Conservation (phyloP, 176 grass and related monocot genomes). For the Thalia dealbata region DNA sequence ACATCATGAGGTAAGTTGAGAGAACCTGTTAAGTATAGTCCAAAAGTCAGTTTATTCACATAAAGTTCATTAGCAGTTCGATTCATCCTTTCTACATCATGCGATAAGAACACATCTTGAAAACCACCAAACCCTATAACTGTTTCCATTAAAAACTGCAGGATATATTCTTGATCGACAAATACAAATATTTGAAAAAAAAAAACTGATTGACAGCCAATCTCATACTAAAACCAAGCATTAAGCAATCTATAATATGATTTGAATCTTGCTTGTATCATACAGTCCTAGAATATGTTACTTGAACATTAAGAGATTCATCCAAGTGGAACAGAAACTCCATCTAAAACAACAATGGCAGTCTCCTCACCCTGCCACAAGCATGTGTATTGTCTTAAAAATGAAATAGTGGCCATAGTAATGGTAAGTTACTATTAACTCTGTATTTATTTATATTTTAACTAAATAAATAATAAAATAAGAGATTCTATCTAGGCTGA, state of each 20-base stretch:
- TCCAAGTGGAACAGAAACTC: not conserved
- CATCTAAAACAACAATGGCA: not conserved
- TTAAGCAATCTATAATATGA: not conserved
- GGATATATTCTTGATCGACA: not conserved
- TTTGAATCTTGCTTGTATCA: not conserved
- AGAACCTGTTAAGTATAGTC: slow-evolving; percentile 31
- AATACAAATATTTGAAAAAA: not conserved
- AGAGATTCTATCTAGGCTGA: too few species aligned
- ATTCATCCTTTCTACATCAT: not conserved
- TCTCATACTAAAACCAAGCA: not conserved
- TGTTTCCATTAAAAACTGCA: not conserved
- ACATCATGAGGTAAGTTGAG: slow-evolving; percentile 51
- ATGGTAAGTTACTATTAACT: not conserved
- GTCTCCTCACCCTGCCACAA: not conserved
- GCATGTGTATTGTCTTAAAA: not conserved
- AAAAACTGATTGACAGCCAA: not conserved
- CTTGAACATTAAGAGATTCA: not conserved
- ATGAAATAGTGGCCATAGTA: not conserved
- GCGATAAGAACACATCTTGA: not conserved
- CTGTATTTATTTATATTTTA: not conserved
- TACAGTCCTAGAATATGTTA: not conserved
- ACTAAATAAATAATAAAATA: too few species aligned
- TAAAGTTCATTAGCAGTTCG: not conserved
- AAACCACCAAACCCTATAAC: not conserved
- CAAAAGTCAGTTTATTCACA: slow-evolving; percentile 20